These are phyloP conservation scores for Albophoma yamanashiensis DNA, from an alignment of 2,329 filamentous ascomycete genomes.

Conservation along the genomic window DNA sequence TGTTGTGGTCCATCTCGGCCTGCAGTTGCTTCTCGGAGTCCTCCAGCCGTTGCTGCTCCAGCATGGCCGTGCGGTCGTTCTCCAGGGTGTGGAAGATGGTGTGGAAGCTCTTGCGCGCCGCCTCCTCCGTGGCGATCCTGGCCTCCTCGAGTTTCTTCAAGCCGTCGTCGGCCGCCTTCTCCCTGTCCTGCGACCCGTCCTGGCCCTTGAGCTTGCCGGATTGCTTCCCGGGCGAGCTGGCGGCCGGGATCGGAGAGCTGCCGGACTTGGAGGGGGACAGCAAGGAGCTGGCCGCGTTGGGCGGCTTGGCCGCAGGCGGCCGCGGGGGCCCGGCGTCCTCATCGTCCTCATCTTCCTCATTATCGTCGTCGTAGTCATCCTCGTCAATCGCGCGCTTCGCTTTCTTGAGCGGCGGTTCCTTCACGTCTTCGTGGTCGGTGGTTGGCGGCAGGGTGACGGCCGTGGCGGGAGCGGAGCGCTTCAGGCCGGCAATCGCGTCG, in stretches of 20 bases:
- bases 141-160: slow-evolving; percentile 89
- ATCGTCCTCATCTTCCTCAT: slow-evolving; percentile 68
- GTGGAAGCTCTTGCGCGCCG: slow-evolving; percentile 82
- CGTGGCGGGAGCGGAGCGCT: slow-evolving; percentile 27
- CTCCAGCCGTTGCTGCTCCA: slow-evolving; percentile 93
- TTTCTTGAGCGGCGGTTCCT: slow-evolving; percentile 60
- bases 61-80: slow-evolving; percentile 90
- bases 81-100: slow-evolving; percentile 93
- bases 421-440: slow-evolving; percentile 47
- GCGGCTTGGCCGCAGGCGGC: slow-evolving; percentile 38
- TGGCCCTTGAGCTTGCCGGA: slow-evolving; percentile 41
- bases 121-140: slow-evolving; percentile 81
- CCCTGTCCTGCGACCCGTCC: slow-evolving; percentile 37
- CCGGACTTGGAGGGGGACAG: slow-evolving; percentile 61
- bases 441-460: slow-evolving; percentile 38
- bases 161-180: slow-evolving; percentile 73
- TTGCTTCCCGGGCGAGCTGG: slow-evolving; percentile 49
- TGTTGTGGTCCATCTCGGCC: slow-evolving; percentile 76
- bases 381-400: slow-evolving; percentile 70
- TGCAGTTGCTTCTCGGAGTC: slow-evolving; percentile 95
- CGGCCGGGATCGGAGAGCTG: slow-evolving; percentile 54
- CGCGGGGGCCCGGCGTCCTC: slow-evolving; percentile 51
- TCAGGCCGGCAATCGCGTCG: slow-evolving; percentile 42
- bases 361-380: slow-evolving; percentile 78
- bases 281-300: slow-evolving; percentile 43